Percentiles rank a stretch among this genome's conserved stretches.
Evolutionary conservation across 2,329 filamentous ascomycete species (phyloP).

Genomic region (Drechslerella coelobrocha): DNA sequence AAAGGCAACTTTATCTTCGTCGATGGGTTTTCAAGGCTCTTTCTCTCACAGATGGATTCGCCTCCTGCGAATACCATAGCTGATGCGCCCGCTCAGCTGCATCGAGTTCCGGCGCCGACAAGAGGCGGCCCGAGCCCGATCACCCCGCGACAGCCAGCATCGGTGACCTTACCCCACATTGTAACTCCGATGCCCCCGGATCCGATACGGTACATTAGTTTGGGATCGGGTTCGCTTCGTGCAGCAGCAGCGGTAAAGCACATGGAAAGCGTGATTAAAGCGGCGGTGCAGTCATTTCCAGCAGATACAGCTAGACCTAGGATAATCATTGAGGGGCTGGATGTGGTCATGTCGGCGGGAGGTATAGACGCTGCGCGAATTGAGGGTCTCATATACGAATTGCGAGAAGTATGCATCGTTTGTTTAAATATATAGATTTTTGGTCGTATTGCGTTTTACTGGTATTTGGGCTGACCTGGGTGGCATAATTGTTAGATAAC

Average conservation of each 20-base stretch:
- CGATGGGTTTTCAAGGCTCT: conserved; percentile 73
- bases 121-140: conserved; percentile 29
- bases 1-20: conserved; percentile 73
- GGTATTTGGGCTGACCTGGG: conserved; percentile 64
- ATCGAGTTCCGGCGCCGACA: conserved; percentile 7
- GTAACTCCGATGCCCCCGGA: background rate
- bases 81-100: too few relatives aligned
- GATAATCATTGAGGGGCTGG: conserved; percentile 72
- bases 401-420: conserved; percentile 28
- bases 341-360: conserved; percentile 69
- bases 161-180: background rate
- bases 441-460: too few relatives aligned
- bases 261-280: conserved; percentile 23
- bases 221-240: background rate
- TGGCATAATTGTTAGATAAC: conserved; percentile 61
- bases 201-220: conserved; percentile 35
- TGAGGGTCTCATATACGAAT: conserved; percentile 37
- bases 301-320: conserved; percentile 60
- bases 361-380: conserved; percentile 61
- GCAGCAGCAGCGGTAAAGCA: conserved; percentile 6
- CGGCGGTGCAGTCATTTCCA: conserved; percentile 17
- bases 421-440: conserved; percentile 53
- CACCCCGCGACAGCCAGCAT: conserved; percentile 10
- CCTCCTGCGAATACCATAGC: background rate
- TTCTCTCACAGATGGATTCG: background rate